phyloP scores from a whole-genome alignment of 768 basidiomycete species.

The Cystofilobasidium bisporidii region DNA sequence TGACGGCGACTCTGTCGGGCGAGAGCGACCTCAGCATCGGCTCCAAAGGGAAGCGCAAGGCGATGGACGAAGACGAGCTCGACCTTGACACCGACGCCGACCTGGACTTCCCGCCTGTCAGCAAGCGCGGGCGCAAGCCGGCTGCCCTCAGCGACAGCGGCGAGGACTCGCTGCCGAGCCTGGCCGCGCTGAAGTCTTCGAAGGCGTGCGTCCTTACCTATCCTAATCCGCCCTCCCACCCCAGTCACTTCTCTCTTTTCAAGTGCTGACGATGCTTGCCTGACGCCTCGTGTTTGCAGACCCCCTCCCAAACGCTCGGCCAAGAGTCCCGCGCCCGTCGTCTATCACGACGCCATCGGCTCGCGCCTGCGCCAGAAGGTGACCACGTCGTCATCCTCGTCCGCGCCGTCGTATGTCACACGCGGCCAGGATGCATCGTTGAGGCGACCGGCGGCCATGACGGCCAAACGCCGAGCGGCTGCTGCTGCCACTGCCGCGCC shows the following conservation, averaged over 20 bases:
- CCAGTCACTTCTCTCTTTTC: too few relatives aligned
- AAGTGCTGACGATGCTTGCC: too few relatives aligned
- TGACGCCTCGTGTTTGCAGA: background rate
- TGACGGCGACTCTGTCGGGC: background rate
- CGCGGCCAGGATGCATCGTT: background rate
- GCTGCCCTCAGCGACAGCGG: background rate
- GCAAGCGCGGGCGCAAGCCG: background rate
- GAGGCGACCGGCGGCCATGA: background rate
- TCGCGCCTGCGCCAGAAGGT: background rate
- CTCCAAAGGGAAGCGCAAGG: background rate
- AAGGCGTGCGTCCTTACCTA: background rate
- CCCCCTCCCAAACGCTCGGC: background rate
- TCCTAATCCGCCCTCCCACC: background rate
- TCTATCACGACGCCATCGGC: background rate
- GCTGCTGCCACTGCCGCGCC: too few relatives aligned
- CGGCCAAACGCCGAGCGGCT: background rate
- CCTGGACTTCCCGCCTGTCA: background rate
- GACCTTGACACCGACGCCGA: background rate
- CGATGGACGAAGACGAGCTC: background rate
- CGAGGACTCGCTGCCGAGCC: background rate
- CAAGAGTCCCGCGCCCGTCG: background rate
- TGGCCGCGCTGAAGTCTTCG: background rate
- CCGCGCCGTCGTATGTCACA: background rate
- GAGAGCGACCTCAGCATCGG: background rate
- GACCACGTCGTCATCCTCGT: background rate